phyloP scores from a whole-genome alignment of 495 filamentous ascomycete species.

The Penicillium longicatenatum region DNA sequence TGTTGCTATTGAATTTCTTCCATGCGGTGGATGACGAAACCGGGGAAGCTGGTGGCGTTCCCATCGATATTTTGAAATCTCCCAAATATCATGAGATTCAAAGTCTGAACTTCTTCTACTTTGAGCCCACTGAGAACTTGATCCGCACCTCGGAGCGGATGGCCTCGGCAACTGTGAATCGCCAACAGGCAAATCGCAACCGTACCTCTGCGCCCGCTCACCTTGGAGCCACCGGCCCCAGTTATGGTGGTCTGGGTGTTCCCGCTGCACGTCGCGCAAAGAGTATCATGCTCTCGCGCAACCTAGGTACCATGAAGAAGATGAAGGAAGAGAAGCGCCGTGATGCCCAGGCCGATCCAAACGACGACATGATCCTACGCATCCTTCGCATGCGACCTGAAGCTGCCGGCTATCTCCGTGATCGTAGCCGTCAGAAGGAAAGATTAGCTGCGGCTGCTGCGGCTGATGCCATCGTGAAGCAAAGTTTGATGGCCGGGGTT shows the following conservation, averaged over 20 bases:
- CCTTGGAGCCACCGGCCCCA: conserved; percentile 56
- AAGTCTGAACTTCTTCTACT: conserved; percentile 97
- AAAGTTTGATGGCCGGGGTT: conserved; percentile 76
- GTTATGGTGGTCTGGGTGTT: conserved; percentile 68
- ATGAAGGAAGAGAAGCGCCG: conserved; percentile 94
- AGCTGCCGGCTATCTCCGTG: conserved; percentile 85
- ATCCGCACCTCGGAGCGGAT: conserved; percentile 93
- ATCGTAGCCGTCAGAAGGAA: conserved; percentile 92
- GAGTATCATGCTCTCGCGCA: conserved; percentile 91
- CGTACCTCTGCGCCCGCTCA: conserved; percentile 72
- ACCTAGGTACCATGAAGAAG: conserved; percentile 93
- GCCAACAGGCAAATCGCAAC: conserved; percentile 67
- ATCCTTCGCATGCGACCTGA: conserved; percentile 96
- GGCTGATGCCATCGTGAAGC: conserved; percentile 90
- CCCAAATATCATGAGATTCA: conserved; percentile 98
- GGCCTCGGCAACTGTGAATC: conserved; percentile 83
- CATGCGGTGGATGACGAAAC: conserved; percentile 85
- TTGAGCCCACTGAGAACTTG: conserved; percentile 86
- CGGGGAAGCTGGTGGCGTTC: conserved; percentile 84
- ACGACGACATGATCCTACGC: conserved; percentile 96
- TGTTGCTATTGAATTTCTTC: conserved; percentile 93
- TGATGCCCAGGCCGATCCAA: conserved; percentile 94
- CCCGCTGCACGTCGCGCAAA: conserved; percentile 78
- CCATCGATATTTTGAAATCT: conserved; percentile 86
- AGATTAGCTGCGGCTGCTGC: conserved; percentile 85